Evolutionary conservation across 2,329 filamentous ascomycete species (phyloP), one percentile per base, ranked within the genome.

Genomic region (Fusarium xylarioides): DNA sequence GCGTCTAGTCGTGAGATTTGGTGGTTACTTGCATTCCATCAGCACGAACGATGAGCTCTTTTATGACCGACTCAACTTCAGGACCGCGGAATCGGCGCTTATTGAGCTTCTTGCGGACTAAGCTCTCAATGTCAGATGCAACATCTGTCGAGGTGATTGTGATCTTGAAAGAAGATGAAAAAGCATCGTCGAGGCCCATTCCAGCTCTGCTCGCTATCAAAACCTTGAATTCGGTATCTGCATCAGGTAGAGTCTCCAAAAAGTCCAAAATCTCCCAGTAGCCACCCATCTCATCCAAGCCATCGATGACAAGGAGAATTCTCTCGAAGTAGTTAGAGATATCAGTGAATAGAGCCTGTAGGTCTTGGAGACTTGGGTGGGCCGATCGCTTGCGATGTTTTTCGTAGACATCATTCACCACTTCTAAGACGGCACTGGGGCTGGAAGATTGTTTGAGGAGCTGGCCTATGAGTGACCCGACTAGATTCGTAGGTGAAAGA

Each of bases 1-100:
- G 30, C 47, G 0, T 0, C 0, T 11, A 8, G 0, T 5, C 2
- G 1, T 34, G 11, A 8, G 16, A 4, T 15, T 7, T 19, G 2
- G 1, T 8, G 2, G 2, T 2, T 5, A 37, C 50, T 21, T 16
- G 16, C 50, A 53, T 53, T 11, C 50, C 50, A 7, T 53, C 50
- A 7, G 50, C 50, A 0, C 50, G 50, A 4, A 21, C 1, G 3
- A 53, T 37, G 0, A 53, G 50, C 18, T 53, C 50, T 10, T 37
- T 53, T 0, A 53, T 37, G 5, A 53, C 23, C 0, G 18, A 18
- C 2, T 53, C 50, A 9, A 53, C 50, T 7, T 53, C 50, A 7
- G 18, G 4, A 3, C 50, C 50, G 1, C 50, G 50, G 2, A 53
- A 53, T 9, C 50, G 50, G 2, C 50, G 50, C 23, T 37, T 37